Evolutionary conservation across 345 rosid species (phyloP).

Genomic region (Salix suchowensis): DNA sequence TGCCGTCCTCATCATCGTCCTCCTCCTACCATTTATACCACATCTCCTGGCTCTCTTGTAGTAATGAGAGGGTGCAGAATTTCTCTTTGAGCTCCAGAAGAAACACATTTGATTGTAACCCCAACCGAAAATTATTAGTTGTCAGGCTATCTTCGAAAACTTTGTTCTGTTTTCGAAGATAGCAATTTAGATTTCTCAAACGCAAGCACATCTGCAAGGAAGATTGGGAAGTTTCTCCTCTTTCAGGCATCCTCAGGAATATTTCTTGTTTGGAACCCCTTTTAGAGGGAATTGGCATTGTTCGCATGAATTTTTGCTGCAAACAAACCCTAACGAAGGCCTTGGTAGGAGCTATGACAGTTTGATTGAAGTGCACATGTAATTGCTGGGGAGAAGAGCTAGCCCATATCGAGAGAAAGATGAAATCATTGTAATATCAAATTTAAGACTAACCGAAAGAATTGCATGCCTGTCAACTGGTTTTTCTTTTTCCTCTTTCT

Average conservation of each 20-base stretch:
- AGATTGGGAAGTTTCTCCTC: too few relatives aligned
- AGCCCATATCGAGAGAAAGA: too few relatives aligned
- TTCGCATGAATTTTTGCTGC: too few relatives aligned
- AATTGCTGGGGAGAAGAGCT: too few relatives aligned
- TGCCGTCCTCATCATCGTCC: slow-evolving; percentile 32
- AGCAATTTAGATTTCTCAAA: not conserved
- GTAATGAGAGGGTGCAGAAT: not conserved
- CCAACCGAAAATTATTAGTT: not conserved
- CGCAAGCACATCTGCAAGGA: not conserved
- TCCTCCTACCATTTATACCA: slow-evolving; percentile 50
- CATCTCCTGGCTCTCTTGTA: slow-evolving; percentile 14
- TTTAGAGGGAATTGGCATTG: too few relatives aligned
- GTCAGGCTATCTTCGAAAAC: not conserved
- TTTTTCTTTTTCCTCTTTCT: too few relatives aligned
- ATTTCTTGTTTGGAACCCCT: too few relatives aligned
- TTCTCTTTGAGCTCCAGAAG: not conserved
- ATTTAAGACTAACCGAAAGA: too few relatives aligned
- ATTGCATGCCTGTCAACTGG: too few relatives aligned
- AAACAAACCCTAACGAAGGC: not conserved
- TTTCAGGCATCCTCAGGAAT: too few relatives aligned
- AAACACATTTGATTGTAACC: not conserved
- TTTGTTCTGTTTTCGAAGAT: not conserved
- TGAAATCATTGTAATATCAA: too few relatives aligned
- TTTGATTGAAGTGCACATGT: too few relatives aligned
- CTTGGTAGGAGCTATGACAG: not conserved